Conservation (phyloP, 202 grass and related monocot species). For the Panicum hallii region DNA sequence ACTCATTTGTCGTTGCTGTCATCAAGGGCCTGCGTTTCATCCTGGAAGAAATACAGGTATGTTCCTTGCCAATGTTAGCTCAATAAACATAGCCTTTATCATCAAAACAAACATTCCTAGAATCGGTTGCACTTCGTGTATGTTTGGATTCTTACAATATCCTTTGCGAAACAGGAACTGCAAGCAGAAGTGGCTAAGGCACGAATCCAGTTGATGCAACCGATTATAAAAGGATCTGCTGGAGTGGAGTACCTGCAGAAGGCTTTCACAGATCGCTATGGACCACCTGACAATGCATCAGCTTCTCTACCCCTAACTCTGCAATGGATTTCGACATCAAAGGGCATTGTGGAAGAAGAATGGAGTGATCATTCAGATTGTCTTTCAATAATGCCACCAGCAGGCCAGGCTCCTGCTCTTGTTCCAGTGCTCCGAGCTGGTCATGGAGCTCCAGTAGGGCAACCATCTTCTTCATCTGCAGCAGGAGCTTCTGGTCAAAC, state of each 20-base stretch:
- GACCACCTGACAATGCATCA: conserved; percentile 56
- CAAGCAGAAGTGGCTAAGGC: conserved; percentile 80
- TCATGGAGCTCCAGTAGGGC: conserved; percentile 40
- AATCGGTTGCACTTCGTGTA: background rate
- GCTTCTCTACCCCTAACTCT: conserved; percentile 56
- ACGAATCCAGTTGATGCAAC: conserved; percentile 79
- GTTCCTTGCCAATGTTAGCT: conserved; percentile 18
- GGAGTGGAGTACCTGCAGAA: conserved; percentile 93
- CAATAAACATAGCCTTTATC: background rate
- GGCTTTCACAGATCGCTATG: conserved; percentile 76
- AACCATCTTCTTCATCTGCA: conserved; percentile 14
- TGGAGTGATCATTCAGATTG: conserved; percentile 71
- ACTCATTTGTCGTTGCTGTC: conserved; percentile 68
- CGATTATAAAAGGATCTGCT: conserved; percentile 74
- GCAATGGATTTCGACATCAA: conserved; percentile 60
- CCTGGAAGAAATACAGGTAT: conserved; percentile 88
- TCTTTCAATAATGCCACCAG: conserved; percentile 54
- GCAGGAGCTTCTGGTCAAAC: conserved; percentile 50
- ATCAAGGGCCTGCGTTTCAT: conserved; percentile 85
- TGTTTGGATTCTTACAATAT: conserved; percentile 17
- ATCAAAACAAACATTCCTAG: background rate
- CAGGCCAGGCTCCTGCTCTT: conserved; percentile 67
- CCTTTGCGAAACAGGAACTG: conserved; percentile 65
- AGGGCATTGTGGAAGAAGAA: conserved; percentile 61
- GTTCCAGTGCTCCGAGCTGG: conserved; percentile 75